phyloP scores from a whole-genome alignment of 768 basidiomycete genomes.

The Leucocoprinus birnbaumii region DNA sequence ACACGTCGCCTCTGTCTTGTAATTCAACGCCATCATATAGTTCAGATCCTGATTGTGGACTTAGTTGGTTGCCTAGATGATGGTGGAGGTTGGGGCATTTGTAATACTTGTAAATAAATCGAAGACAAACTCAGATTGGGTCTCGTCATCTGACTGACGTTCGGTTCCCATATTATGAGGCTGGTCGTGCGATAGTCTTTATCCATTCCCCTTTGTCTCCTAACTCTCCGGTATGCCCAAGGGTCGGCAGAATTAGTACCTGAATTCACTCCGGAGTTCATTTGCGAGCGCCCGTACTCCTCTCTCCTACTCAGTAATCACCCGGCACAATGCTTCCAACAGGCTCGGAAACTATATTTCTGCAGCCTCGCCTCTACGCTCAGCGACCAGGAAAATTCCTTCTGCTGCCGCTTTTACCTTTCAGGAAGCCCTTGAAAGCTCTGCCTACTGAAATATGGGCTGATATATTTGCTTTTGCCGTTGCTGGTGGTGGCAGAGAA shows the following conservation, averaged over 20 bases:
- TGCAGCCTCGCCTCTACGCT: conserved; percentile 68
- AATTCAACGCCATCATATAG: not conserved
- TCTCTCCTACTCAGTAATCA: not conserved
- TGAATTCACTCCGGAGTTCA: no score
- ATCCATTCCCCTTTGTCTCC: not conserved
- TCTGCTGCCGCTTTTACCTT: conserved; percentile 67
- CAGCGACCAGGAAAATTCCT: conserved; percentile 54
- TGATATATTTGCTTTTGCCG: conserved; percentile 47
- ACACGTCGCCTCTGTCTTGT: not conserved
- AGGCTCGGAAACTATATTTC: conserved; percentile 37
- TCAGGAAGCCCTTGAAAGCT: conserved; percentile 43
- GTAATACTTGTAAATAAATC: not conserved
- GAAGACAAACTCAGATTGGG: not conserved
- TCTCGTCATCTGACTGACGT: not conserved
- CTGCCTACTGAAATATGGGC: conserved; percentile 75
- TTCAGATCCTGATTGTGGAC: not conserved
- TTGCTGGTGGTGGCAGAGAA: conserved; percentile 21
- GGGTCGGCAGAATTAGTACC: no score
- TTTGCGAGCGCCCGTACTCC: no score
- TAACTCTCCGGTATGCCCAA: not conserved
- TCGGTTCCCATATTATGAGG: not conserved
- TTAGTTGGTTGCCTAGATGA: not conserved
- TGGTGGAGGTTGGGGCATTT: not conserved
- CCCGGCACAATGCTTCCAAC: conserved; percentile 25
- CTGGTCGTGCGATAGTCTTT: not conserved